Evolutionary conservation across 441 rosid species (phyloP), one percentile per base, ranked within the genome.

Genomic region (Pelargonium myrrhifolium): DNA sequence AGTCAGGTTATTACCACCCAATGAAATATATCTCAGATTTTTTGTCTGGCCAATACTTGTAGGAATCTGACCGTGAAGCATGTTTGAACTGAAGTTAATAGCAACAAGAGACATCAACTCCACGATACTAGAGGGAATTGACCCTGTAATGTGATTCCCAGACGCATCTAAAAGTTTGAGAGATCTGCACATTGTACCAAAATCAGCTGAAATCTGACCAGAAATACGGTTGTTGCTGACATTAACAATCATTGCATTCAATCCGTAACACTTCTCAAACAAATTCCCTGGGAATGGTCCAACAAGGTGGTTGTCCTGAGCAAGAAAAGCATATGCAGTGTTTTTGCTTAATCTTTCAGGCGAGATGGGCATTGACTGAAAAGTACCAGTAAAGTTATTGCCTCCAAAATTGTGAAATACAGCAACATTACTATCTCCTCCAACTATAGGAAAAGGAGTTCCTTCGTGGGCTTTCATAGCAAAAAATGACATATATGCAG

Each of bases 1-100:
- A 47, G 70, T 73, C 31, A 87, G 70, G 65, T 78, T 78, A 71
- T 85, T 87, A 39, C 83, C 77, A 20, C 86, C 85, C 78, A 85
- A 76, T 9, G 93, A 85, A 62, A 87, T 80, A 72, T 68, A 76
- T 69, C 58, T 76, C 62, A 87, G 64, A 67, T 67, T 73, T 70
- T 62, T 82, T 51, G 81, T 71, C 59, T 66, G 75, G 40, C 80
- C 72, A 18, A 87, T 63, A 68, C 74, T 64, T 18, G 72, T 2
- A 0, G 88, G 90, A 71, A 87, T 80, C 60, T 73, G 86, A 47
- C 78, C 88, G n/a, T 70, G 84, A 65, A 87, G 73, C 60, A 69
- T 68, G 75, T 87, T 87, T 79, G 80, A 65, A 64, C 88, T 82
- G 61, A 84, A 71, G 78, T 84, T 79, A 15, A 87, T 77, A 22